Conservation (phyloP, 176 grass and related monocot species). For the Musa itinerans region DNA sequence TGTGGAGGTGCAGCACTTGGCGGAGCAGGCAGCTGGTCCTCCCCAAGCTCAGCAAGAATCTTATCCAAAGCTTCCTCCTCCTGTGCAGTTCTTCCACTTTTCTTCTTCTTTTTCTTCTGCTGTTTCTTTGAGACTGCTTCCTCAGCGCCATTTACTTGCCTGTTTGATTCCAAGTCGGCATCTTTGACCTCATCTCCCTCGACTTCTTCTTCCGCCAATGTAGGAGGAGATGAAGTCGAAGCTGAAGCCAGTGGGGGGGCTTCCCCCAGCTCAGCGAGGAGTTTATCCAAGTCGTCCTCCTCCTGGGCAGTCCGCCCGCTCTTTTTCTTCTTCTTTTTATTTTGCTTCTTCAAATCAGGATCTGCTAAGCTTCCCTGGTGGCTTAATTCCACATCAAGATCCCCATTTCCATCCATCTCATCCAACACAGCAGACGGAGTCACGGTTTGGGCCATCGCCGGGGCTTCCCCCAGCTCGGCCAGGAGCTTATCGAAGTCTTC, state of each 20-base stretch:
- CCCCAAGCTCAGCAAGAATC: constrained; percentile 43
- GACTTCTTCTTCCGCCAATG: constrained; percentile 32
- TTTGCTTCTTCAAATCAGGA: constrained; percentile 49
- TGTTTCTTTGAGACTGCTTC: constrained; percentile 32
- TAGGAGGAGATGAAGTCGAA: background rate
- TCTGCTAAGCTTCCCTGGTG: constrained; percentile 23
- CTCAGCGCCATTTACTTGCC: constrained; percentile 26
- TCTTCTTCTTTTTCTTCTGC: constrained; percentile 54
- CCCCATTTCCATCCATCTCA: constrained; percentile 21
- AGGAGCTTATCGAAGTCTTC: constrained; percentile 55
- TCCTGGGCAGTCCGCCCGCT: constrained; percentile 54
- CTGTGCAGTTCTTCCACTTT: constrained; percentile 38
- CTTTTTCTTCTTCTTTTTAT: constrained; percentile 94
- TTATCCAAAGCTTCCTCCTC: constrained; percentile 52
- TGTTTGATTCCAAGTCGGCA: constrained; percentile 17
- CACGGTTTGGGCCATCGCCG: background rate
- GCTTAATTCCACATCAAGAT: constrained; percentile 4
- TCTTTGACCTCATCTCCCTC: constrained; percentile 22
- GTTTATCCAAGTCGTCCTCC: constrained; percentile 83
- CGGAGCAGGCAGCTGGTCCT: background rate
- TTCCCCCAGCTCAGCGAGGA: constrained; percentile 54
- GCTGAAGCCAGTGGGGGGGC: constrained; percentile 4
- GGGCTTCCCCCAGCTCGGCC: constrained; percentile 27
- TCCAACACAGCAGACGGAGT: background rate
- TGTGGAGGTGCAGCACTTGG: background rate